Conservation (phyloP, 805 yeast species). For the Wickerhamomyces chambardii region DNA sequence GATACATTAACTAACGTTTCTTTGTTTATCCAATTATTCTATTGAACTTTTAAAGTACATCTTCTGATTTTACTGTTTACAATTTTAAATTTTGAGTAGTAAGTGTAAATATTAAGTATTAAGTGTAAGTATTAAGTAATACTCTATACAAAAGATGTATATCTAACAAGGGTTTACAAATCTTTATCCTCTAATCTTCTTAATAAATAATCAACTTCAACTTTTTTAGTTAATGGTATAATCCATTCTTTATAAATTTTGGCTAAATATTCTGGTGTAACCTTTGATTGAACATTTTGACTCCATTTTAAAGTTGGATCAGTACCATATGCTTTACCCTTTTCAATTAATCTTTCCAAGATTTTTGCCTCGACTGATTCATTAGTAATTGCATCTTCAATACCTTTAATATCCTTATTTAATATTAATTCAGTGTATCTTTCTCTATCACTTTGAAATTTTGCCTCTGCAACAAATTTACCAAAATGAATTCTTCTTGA, state of each 20-base stretch:
- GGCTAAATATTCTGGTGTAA: constrained; percentile 76
- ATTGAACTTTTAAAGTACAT: too few species aligned
- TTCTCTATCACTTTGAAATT: constrained; percentile 62
- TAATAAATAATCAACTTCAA: constrained; percentile 85
- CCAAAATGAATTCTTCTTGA: constrained; percentile 96
- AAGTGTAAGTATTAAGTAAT: too few species aligned
- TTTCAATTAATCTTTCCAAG: constrained; percentile 64
- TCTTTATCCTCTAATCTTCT: constrained; percentile 64
- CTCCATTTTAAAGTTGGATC: constrained; percentile 76
- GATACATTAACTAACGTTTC: constrained; percentile 21
- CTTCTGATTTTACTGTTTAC: too few species aligned
- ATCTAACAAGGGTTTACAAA: too few species aligned
- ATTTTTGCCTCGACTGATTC: constrained; percentile 80
- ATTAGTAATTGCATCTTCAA: constrained; percentile 79
- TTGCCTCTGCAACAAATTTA: constrained; percentile 94
- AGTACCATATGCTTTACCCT: constrained; percentile 81
- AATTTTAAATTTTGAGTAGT: constrained; percentile 14
- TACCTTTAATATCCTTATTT: constrained; percentile 58
- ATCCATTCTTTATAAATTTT: constrained; percentile 79
- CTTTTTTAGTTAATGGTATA: constrained; percentile 91
- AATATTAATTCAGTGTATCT: constrained; percentile 55
- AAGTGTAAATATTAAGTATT: too few species aligned
- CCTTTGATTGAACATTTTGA: constrained; percentile 61
- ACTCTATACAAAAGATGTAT: too few species aligned
- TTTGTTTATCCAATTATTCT: too few species aligned